phyloP scores from a whole-genome alignment of 2,329 filamentous ascomycete species.

The Lachnellula occidentalis region DNA sequence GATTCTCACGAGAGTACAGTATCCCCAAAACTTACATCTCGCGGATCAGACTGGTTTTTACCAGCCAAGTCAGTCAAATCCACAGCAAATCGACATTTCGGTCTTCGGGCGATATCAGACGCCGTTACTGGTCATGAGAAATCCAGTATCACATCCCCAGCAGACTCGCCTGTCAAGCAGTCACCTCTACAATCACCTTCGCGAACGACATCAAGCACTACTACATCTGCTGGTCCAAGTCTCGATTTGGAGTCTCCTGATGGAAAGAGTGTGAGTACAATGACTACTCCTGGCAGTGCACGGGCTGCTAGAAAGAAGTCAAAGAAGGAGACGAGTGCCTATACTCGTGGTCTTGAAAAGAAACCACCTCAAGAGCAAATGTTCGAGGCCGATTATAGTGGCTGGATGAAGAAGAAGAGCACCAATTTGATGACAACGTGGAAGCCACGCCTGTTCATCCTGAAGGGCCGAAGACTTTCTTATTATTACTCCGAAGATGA shows the following conservation, averaged over 20 bases:
- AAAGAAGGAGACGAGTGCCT: conserved; percentile 94
- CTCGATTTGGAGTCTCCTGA: conserved; percentile 76
- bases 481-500: conserved; percentile 97
- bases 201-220: conserved; percentile 70
- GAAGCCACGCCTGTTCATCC: conserved; percentile 93
- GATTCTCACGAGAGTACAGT: conserved; percentile 13
- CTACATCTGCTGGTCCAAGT: conserved; percentile 60
- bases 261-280: conserved; percentile 45
- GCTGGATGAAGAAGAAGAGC: conserved; percentile 99
- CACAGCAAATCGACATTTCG: conserved; percentile 51
- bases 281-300: conserved; percentile 42
- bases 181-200: conserved; percentile 58
- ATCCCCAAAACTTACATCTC: conserved; percentile 36
- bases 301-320: conserved; percentile 59
- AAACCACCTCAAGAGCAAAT: conserved; percentile 80
- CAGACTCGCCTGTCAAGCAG: conserved; percentile 47
- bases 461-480: conserved; percentile 82
- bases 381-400: conserved; percentile 81
- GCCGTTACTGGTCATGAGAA: conserved; percentile 51
- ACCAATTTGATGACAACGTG: conserved; percentile 94
- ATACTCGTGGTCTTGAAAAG: conserved; percentile 78
- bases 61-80: conserved; percentile 37
- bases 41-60: conserved; percentile 44
- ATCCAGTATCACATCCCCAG: conserved; percentile 45
- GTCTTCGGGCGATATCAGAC: conserved; percentile 83